phyloP scores from a whole-genome alignment of 257 asterid species.

The Prunella vulgaris region DNA sequence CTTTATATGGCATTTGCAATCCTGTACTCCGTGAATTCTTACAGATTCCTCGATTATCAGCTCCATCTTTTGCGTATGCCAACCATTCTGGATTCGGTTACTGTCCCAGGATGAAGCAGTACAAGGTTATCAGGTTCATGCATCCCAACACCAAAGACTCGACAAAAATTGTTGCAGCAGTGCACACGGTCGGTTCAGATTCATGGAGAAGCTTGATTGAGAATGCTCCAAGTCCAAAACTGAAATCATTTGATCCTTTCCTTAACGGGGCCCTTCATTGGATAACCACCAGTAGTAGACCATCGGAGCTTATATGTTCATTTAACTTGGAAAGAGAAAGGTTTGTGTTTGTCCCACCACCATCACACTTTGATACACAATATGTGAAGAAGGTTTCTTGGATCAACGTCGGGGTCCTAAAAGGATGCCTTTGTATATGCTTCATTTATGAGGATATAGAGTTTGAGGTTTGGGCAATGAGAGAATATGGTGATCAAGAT shows the following conservation, averaged over 20 bases:
- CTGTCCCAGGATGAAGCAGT: slow-evolving; percentile 35
- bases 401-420: slow-evolving; percentile 38
- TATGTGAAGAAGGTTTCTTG: slow-evolving; percentile 34
- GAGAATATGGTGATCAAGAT: slow-evolving; percentile 41
- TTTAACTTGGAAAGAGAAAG: slow-evolving; percentile 43
- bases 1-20: slow-evolving; percentile 41
- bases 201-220: slow-evolving; percentile 40
- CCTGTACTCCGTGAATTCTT: slow-evolving; percentile 39
- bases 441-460: slow-evolving; percentile 31
- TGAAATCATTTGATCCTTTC: slow-evolving; percentile 41
- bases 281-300: slow-evolving; percentile 30
- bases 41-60: slow-evolving; percentile 20
- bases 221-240: slow-evolving; percentile 29
- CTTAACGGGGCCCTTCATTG: slow-evolving; percentile 44
- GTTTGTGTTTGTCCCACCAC: slow-evolving; percentile 34
- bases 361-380: slow-evolving; percentile 34
- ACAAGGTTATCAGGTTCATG: slow-evolving; percentile 47
- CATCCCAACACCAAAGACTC: neutral
- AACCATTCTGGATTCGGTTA: slow-evolving; percentile 42
- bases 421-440: slow-evolving; percentile 46
- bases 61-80: slow-evolving; percentile 20
- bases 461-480: slow-evolving; percentile 56
- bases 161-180: slow-evolving; percentile 24
- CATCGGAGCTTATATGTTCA: slow-evolving; percentile 41
- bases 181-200: slow-evolving; percentile 44